Percentiles rank a stretch among this genome's conserved stretches.
phyloP scores from a whole-genome alignment of 768 basidiomycete species.

The Phlegmacium glaucopus region DNA sequence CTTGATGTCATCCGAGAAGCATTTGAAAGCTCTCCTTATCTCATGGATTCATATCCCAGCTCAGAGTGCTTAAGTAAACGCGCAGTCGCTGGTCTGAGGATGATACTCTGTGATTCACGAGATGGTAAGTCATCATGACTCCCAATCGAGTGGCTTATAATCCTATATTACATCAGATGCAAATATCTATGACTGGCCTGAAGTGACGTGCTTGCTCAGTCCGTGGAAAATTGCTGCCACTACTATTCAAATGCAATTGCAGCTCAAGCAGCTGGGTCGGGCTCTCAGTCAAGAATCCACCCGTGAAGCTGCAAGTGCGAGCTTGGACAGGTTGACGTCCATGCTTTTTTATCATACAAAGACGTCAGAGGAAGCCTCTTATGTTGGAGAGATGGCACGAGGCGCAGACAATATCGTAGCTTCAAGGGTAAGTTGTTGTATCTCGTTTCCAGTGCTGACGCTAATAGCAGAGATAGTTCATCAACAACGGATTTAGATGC shows the following conservation, averaged over 20 bases:
- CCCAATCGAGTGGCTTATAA: neutral
- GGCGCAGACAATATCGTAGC: slow-evolving; percentile 66
- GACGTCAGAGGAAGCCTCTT: slow-evolving; percentile 76
- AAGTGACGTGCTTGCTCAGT: slow-evolving; percentile 64
- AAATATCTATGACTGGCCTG: slow-evolving; percentile 56
- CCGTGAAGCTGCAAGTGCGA: slow-evolving; percentile 52
- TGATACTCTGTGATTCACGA: slow-evolving; percentile 64
- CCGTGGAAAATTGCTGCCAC: slow-evolving; percentile 86
- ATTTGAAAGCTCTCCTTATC: slow-evolving; percentile 61
- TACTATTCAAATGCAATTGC: slow-evolving; percentile 73
- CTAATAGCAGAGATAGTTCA: slow-evolving; percentile 45
- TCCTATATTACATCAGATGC: slow-evolving; percentile 28
- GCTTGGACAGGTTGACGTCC: slow-evolving; percentile 62
- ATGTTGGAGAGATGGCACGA: slow-evolving; percentile 78
- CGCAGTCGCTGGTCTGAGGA: slow-evolving; percentile 61
- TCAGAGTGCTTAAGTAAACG: slow-evolving; percentile 53
- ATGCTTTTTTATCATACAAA: slow-evolving; percentile 72
- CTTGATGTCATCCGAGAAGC: slow-evolving; percentile 65
- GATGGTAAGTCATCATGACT: slow-evolving; percentile 39
- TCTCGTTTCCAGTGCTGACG: slow-evolving; percentile 1
- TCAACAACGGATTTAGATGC: slow-evolving; percentile 69
- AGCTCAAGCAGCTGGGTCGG: slow-evolving; percentile 69
- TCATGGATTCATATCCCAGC: slow-evolving; percentile 35
- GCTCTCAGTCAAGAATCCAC: slow-evolving; percentile 58
- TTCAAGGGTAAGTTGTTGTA: slow-evolving; percentile 48